These are phyloP conservation scores for Xanthoceras sorbifolium DNA, from an alignment of 345 rosid species.

Conservation along the genomic window DNA sequence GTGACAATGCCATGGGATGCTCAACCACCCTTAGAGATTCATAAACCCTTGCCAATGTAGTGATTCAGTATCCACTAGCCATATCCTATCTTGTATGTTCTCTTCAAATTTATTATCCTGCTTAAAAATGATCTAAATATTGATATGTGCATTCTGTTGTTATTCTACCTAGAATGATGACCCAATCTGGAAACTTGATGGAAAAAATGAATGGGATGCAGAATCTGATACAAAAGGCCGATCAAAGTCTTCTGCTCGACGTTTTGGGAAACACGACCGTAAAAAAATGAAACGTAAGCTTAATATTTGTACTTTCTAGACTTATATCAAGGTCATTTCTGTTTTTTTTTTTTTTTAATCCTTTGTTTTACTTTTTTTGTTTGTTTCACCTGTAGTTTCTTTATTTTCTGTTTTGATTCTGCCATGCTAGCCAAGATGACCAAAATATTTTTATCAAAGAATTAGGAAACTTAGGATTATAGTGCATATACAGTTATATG, in stretches of 20 bases:
- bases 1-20: neutral
- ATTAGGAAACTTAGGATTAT: neutral
- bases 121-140: neutral
- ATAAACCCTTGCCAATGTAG: neutral
- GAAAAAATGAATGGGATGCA: conserved; percentile 21
- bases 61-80: neutral
- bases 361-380: neutral
- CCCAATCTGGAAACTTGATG: conserved; percentile 35
- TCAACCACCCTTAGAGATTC: neutral
- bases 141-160: conserved; percentile 7
- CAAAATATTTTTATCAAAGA: neutral
- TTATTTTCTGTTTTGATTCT: neutral
- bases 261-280: conserved; percentile 29
- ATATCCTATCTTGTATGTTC: conserved; percentile 1
- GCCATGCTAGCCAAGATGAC: neutral
- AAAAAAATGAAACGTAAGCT: conserved; percentile 51
- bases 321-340: neutral
- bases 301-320: neutral
- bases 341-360: neutral
- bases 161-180: conserved; percentile 38
- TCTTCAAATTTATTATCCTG: neutral
- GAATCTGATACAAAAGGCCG: conserved; percentile 24
- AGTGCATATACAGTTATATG: neutral
- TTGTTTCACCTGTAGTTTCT: neutral
- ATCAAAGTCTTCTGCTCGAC: conserved; percentile 33